Conservation (phyloP, 768 basidiomycete genomes). For the Suillus lakei region DNA sequence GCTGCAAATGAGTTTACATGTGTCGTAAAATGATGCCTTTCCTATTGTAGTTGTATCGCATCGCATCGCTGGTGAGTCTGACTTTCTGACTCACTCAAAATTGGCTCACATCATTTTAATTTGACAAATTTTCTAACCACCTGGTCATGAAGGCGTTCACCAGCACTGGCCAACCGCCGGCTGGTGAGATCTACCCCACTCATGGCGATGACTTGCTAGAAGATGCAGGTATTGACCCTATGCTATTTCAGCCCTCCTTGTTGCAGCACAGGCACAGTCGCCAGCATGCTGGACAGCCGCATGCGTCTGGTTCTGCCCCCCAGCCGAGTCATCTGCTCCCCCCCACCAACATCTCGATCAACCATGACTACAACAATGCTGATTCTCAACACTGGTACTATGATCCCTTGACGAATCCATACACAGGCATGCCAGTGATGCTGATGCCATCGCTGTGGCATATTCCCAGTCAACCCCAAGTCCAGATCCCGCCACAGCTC, state of each 20-base stretch:
- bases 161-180: not conserved
- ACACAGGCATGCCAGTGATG: not conserved
- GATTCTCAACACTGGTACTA: not conserved
- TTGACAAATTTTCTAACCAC: not conserved
- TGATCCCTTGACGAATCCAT: not conserved
- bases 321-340: not conserved
- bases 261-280: not conserved
- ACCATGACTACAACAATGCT: not conserved
- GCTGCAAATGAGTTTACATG: not conserved
- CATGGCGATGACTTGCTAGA: not conserved
- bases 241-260: not conserved
- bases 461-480: not conserved
- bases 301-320: not conserved
- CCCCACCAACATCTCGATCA: not conserved
- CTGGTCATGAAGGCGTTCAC: not conserved
- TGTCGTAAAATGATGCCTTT: not conserved
- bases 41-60: not conserved
- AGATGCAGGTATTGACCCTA: not conserved
- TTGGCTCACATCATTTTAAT: not conserved
- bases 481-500: not conserved
- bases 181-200: not conserved
- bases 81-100: not conserved
- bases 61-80: not conserved
- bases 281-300: not conserved
- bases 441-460: not conserved